Base-by-base conservation (phyloP, 371 early-diverging fungal species). In the Mortierella sp. region DNA sequence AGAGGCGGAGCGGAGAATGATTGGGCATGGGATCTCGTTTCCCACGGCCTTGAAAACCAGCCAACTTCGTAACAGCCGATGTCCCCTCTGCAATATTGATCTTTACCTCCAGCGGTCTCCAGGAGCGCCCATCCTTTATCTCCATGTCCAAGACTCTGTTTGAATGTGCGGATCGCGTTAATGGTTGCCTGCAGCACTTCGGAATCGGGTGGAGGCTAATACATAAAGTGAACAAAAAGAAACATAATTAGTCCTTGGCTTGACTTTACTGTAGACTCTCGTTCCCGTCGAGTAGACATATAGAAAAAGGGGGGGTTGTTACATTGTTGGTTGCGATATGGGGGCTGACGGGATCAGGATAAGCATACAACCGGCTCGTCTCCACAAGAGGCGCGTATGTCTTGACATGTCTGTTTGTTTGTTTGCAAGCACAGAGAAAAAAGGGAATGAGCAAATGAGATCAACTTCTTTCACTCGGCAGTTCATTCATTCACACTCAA, bases 291-390 rank as follows among this genome's bases (percentile, higher is more conserved):
- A 13, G 48, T 46, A 13, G 13, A 46, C 48, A 11, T 5, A 8
- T 5, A 46, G 1, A 11, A 46, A 8, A 46, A 13, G 13, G 9
- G 13, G 13, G 13, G 9, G 48, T 8, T 43, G 43, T 46, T 89
- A 91, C 91, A 77, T 90, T 85, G 67, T 75, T 80, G 19, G 92
- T 92, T 21, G 94, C 94, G 55, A 95, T 88, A 74, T 96, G 97
- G 31, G 96, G 95, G 64, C 95, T 94, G 53, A 95, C 94, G 10
- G 97, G 95, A 70, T 96, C 94, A 13, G 89, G 90, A 88, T 94
- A 96, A 1, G 91, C 90, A 76, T 91, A 95, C 16, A 96, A 75
- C 3, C 91, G 91, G 5, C 88, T 82, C 26, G 95, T 89, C 28
- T 82, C 87, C 2, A 90, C 85, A 6, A 79, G 82, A 0, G 91